Evolutionary conservation across 2,329 filamentous ascomycete species (phyloP).

Genomic region (Aureobasidium sp.): DNA sequence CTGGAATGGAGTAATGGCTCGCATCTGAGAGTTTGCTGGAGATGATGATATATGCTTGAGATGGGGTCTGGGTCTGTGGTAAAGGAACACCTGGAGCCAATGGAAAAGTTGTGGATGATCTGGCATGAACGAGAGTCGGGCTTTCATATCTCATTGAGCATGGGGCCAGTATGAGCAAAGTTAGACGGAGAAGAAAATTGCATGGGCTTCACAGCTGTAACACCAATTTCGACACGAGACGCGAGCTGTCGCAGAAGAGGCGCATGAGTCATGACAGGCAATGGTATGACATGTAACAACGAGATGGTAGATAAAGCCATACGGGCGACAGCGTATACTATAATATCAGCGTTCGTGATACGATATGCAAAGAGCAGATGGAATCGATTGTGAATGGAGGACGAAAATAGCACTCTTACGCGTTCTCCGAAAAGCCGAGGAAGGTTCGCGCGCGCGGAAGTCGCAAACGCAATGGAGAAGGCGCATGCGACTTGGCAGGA

Average conservation of each 20-base stretch:
- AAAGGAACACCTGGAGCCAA: background rate
- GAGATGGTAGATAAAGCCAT: background rate
- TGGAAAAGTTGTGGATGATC: background rate
- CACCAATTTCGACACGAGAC: background rate
- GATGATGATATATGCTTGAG: background rate
- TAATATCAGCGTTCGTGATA: background rate
- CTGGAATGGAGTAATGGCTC: background rate
- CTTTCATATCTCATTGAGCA: background rate
- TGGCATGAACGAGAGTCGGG: too few relatives aligned
- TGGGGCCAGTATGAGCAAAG: background rate
- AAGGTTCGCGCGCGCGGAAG: background rate
- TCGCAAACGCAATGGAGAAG: background rate
- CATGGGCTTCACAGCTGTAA: background rate
- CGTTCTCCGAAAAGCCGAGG: background rate
- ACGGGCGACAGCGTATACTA: background rate
- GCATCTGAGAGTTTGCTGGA: background rate
- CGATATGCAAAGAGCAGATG: background rate
- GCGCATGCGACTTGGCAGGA: background rate
- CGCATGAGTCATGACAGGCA: background rate
- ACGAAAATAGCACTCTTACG: background rate
- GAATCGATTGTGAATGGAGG: background rate
- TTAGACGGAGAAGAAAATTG: background rate
- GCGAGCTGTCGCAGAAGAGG: background rate
- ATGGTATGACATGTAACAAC: background rate
- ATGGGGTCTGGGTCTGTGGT: background rate